These are phyloP conservation scores for Leonotis leonurus DNA, from an alignment of 257 asterid species.

Conservation along the genomic window DNA sequence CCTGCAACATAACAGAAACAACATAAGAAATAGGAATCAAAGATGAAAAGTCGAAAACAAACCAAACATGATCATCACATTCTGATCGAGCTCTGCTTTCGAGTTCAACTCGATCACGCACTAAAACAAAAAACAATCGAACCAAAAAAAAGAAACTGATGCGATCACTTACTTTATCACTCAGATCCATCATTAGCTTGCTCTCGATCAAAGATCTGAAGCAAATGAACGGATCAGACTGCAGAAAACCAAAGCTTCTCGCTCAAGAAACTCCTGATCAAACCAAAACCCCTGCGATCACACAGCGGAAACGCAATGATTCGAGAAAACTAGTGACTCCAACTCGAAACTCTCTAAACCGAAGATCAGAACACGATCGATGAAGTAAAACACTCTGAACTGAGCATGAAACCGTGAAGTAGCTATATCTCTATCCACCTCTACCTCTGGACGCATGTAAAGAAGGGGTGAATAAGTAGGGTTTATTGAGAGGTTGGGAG, in stretches of 20 bases:
- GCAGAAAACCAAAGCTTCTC: neutral
- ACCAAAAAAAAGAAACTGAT: neutral
- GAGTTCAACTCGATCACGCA: constrained; percentile 12
- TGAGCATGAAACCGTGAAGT: neutral
- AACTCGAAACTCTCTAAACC: neutral
- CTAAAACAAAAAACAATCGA: neutral
- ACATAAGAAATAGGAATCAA: neutral
- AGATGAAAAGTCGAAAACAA: neutral
- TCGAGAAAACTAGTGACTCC: neutral
- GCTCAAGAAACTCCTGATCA: constrained; percentile 10
- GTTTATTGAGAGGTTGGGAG: constrained; percentile 20
- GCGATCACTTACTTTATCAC: constrained; percentile 77
- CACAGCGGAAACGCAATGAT: neutral
- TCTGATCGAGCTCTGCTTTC: neutral
- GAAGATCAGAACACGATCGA: constrained; percentile 6
- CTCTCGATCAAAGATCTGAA: constrained; percentile 7
- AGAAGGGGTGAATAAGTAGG: constrained; percentile 10
- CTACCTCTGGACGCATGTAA: neutral
- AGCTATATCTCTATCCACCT: neutral
- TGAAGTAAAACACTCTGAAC: neutral
- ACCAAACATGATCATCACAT: neutral
- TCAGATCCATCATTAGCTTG: constrained; percentile 56
- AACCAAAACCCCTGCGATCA: constrained; percentile 21
- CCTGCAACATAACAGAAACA: constrained; percentile 22
- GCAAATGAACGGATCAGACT: neutral